Conservation (phyloP, 164 flowering plant genomes). For the Magnolia sinica region DNA sequence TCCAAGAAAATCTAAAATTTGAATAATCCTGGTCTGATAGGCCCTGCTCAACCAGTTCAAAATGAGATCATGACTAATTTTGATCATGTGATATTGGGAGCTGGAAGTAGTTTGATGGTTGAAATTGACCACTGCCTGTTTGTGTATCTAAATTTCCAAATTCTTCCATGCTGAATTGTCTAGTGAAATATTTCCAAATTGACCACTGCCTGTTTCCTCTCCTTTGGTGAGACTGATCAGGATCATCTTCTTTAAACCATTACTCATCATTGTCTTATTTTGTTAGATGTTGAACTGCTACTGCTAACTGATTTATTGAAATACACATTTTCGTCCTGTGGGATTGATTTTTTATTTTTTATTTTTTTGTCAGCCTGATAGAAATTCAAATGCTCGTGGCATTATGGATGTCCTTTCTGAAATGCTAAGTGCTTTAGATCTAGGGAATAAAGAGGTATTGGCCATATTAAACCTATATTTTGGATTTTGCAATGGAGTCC, state of each 20-base stretch:
- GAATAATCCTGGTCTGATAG: too few species aligned
- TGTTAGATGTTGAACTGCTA: neutral
- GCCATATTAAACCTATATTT: neutral
- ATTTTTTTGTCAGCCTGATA: slow-evolving; percentile 48
- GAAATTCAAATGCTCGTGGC: slow-evolving; percentile 98
- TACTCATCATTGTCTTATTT: neutral
- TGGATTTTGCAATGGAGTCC: neutral
- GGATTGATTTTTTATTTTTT: neutral
- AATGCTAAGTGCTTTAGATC: slow-evolving; percentile 93
- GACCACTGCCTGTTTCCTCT: too few species aligned
- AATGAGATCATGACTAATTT: too few species aligned
- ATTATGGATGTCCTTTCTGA: slow-evolving; percentile 97
- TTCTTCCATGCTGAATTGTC: too few species aligned
- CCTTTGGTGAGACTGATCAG: neutral
- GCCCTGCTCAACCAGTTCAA: too few species aligned
- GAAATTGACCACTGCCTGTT: too few species aligned
- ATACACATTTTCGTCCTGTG: neutral
- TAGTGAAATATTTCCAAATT: too few species aligned
- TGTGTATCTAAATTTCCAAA: too few species aligned
- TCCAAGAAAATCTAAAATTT: too few species aligned
- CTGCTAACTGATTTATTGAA: slow-evolving; percentile 3
- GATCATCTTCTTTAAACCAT: neutral
- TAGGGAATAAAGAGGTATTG: slow-evolving; percentile 43
- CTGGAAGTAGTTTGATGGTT: too few species aligned
- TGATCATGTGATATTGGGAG: too few species aligned